Evolutionary conservation across 202 grass and related monocot genomes (phyloP).

Genomic region (Hordeum pubiflorum): DNA sequence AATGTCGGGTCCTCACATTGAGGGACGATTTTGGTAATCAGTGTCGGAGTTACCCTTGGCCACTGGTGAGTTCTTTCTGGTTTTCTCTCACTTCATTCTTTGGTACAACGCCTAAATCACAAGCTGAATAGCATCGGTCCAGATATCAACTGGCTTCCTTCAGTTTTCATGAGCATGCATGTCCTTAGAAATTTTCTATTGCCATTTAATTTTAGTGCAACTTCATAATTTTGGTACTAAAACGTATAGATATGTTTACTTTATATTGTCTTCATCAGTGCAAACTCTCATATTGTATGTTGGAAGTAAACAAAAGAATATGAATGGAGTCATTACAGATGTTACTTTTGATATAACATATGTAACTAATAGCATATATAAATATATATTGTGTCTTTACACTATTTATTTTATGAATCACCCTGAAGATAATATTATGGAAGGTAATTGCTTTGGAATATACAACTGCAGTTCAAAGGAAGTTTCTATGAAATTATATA

Average conservation of each 20-base stretch:
- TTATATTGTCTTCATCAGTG: background rate
- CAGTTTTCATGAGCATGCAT: background rate
- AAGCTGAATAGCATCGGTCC: background rate
- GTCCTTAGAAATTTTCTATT: background rate
- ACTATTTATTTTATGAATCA: background rate
- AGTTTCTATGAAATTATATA: too few species aligned
- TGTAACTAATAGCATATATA: background rate
- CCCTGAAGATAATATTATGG: background rate
- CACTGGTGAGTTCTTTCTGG: background rate
- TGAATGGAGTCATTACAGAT: background rate
- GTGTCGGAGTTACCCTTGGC: too few species aligned
- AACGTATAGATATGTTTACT: background rate
- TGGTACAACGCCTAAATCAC: background rate
- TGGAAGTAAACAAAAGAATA: conserved; percentile 5
- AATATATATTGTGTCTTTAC: background rate
- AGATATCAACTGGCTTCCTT: background rate
- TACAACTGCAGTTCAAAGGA: too few species aligned
- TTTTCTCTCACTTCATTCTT: background rate
- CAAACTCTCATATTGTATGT: background rate
- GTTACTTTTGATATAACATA: background rate
- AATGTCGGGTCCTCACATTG: too few species aligned
- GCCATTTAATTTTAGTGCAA: background rate
- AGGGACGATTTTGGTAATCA: too few species aligned
- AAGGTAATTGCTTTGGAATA: too few species aligned
- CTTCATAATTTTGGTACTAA: background rate